Base-by-base conservation (phyloP, 352 stramenopile species). In the Blastocystis sp. region DNA sequence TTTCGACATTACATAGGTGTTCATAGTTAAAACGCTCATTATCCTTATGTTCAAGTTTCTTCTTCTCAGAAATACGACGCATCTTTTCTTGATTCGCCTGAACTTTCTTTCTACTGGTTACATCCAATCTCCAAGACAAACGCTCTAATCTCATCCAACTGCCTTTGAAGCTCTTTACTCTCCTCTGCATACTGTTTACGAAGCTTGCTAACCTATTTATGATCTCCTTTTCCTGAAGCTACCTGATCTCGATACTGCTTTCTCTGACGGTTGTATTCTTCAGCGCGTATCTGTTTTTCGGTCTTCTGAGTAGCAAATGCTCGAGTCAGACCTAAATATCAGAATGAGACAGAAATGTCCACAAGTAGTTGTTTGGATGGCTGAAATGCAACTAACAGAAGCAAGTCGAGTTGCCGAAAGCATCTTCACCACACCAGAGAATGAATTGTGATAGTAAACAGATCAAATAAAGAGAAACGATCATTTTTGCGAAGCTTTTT, bases 181-280 rank as follows among this genome's bases (percentile, higher is more conserved):
- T 80, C 69, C 43, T 80, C 49, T 11, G 69, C 37, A 49, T 80
- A 80, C 46, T 80, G 69, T 24, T 80, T 80, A 42, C 69, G 43
- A 27, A 80, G 43, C 69, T 80, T 63, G 24, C 27, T 35, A 16
- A 80, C 69, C 69, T 80, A 63, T 61, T 21, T 7, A 21, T 80
- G 0, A 80, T 14, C 39, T 43, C n/a, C 16, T 4, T 46, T 12
- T 12, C 27, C 21, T 46, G 6, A 59, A 24, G 52, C 11, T n/a
- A 80, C 69, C 39, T 80, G 24, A 19, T 63, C 35, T 29, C 35
- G n/a, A 80, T 80, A 80, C 27, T 21, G 27, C 21, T 27, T 42
- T 59, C 46, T 59, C 27, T 80, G 16, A 16, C n/a, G 21, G 39
- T 80, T 27, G 35, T 80, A 80, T 21, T 59, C 21, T 0, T 51